Evolutionary conservation across 306 rosid genomes (phyloP), one percentile per base, ranked within the genome.

Genomic region (Vachellia pachyceras): DNA sequence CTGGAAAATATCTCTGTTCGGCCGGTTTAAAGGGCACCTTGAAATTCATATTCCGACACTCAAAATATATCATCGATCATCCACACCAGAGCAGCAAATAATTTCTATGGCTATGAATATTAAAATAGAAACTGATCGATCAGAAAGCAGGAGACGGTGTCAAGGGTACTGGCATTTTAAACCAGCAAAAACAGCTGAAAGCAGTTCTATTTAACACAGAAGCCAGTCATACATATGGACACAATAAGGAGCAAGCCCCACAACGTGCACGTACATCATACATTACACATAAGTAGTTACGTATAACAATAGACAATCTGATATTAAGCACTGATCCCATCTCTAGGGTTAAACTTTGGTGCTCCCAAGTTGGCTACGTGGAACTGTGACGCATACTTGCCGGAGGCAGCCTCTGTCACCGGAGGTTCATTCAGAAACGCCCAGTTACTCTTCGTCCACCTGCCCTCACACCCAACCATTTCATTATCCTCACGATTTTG

Each of bases 381-480:
- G 83, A 86, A 89, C 87, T 94, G 97, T 2, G 97, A 40, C 0
- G 75, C 75, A 75, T 90, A 90, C 66, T 77, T 87, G 72, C 84
- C 80, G 52, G 94, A 36, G 15, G 92, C 69, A 42, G 75, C 67
- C 83, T 94, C 97, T 0, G 0, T 41, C 64, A 37, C 54, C 5
- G 97, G 97, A 14, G 95, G 90, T 50, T 94, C 97, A 42, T 94
- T 94, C 77, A 94, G 90, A 90, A 94, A 94, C 14, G 98, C 98
- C 97, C 89, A 94, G 84, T 73, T 94, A 81, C 98, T 91, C 82
- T 82, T 88, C 0, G 91, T 92, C 98, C 98, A 94, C 98, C 98
- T 94, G 76, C 80, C 67, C 23, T 37, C 82, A 69, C 11, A 25
- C 10, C 35, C 10, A 18, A 22, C 9, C 23, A 54, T 54, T 25